Conservation (phyloP, 352 stramenopile genomes). For the Phytophthora pseudosyringae region DNA sequence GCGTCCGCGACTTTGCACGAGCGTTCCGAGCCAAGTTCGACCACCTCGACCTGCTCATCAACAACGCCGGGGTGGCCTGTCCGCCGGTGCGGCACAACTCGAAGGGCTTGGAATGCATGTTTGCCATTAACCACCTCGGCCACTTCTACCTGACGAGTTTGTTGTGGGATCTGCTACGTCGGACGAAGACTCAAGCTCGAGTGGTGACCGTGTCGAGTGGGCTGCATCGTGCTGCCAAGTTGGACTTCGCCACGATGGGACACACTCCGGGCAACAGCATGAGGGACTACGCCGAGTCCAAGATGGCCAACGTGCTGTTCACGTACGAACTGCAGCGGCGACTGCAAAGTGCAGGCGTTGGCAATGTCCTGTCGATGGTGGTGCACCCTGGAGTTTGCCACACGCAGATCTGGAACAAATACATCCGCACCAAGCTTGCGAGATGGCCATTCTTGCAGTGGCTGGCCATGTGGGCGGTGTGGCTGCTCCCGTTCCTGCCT, state of each 20-base stretch:
- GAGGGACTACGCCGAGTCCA: constrained; percentile 49
- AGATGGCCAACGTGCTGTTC: constrained; percentile 60
- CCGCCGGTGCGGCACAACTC: constrained; percentile 31
- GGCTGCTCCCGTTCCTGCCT: constrained; percentile 38
- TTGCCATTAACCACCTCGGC: constrained; percentile 59
- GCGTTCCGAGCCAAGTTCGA: constrained; percentile 45
- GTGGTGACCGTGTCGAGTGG: constrained; percentile 55
- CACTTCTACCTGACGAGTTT: constrained; percentile 60
- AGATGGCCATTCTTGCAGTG: constrained; percentile 52
- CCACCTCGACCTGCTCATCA: constrained; percentile 66
- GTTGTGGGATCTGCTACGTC: constrained; percentile 42
- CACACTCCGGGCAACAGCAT: constrained; percentile 30
- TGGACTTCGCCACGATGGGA: constrained; percentile 41
- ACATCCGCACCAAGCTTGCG: constrained; percentile 34
- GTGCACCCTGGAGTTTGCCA: constrained; percentile 47
- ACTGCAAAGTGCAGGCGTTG: constrained; percentile 27
- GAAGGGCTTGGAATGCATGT: constrained; percentile 44
- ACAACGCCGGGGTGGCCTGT: constrained; percentile 62
- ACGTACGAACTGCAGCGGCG: constrained; percentile 55
- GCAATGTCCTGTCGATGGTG: constrained; percentile 46
- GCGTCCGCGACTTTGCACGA: constrained; percentile 52
- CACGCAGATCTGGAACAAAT: constrained; percentile 49
- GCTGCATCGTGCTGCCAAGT: constrained; percentile 37
- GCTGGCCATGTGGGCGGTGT: constrained; percentile 49
- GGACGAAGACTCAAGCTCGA: constrained; percentile 27